Evolutionary conservation across 202 grass and related monocot genomes (phyloP).

Genomic region (Carex sylvatica): DNA sequence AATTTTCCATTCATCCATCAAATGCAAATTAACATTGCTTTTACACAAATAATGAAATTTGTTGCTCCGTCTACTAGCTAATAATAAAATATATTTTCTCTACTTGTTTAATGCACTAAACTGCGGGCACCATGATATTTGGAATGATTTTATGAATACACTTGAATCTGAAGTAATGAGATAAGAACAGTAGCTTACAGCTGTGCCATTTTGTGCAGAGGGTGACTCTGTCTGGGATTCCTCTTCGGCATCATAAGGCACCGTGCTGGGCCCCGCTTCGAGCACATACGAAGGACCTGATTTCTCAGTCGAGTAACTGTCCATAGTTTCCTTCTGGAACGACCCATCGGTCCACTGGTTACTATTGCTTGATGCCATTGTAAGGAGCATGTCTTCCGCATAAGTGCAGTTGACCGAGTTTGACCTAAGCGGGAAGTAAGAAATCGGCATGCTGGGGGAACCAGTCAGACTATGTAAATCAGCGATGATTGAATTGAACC

Average conservation of each 20-base stretch:
- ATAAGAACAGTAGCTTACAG: conserved; percentile 19
- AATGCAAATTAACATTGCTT: neutral
- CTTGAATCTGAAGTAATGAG: neutral
- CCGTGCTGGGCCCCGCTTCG: conserved; percentile 21
- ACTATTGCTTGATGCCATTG: conserved; percentile 5
- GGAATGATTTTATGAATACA: neutral
- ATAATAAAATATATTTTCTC: neutral
- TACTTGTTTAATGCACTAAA: neutral
- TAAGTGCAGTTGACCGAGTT: conserved; percentile 19
- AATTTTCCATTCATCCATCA: neutral
- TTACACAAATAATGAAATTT: neutral
- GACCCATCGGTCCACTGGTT: neutral
- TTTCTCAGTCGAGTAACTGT: neutral
- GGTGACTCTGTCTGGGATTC: conserved; percentile 6
- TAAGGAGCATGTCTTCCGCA: neutral
- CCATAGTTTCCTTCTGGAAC: neutral
- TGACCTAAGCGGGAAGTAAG: neutral
- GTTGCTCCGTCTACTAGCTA: neutral
- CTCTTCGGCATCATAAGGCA: neutral
- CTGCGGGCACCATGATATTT: neutral
- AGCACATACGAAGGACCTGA: neutral
- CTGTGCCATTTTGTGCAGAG: conserved; percentile 25
- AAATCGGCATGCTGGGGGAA: conserved; percentile 22
- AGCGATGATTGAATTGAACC: conserved; percentile 27
- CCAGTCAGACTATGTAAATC: conserved; percentile 21